Base-by-base conservation (phyloP, 768 basidiomycete genomes). In the Pluteus cervinus region DNA sequence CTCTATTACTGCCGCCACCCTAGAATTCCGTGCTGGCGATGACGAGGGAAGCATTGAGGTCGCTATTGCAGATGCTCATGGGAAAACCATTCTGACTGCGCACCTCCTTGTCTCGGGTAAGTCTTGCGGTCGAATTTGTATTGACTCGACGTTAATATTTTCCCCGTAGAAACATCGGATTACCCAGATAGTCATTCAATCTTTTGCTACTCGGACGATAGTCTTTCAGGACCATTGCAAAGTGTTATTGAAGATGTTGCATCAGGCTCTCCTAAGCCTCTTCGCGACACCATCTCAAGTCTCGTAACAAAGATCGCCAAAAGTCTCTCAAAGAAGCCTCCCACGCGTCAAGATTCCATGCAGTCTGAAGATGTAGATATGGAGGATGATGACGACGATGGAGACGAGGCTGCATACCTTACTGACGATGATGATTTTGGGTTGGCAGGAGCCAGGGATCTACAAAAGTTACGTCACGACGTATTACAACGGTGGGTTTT, bases 11-110 rank as follows among this genome's bases (percentile, higher is more conserved):
- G 28, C 30, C 16, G 12, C 10, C 11, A 14, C 32, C 12, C 11
- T 49, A 84, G 80, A 55, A 35, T 50, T 79, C n/a, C 52, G 58
- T 20, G 30, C 64, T 17, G 79, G 79, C 18, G 79, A 81, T 18
- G 80, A 82, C 34, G 80, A 82, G 44, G 79, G 78, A 11, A 65
- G 71, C n/a, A 56, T 84, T n/a, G 68, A 78, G 36, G 58, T 79
- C 21, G 49, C 49, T 9, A 56, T 81, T 16, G 51, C 56, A 29
- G 52, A 67, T n/a, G 37, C 37, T 20, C 58, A 55, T 24, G 57
- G 50, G 6, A 53, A 64, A 38, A 57, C 56, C 26, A 47, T 68
- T 28, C 41, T 69, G 22, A 42, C 60, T 2, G 51, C 69, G 24
- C 68, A 62, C 43, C 49, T 81, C 16, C 54, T 77, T 21, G 59